Evolutionary conservation across 2,329 filamentous ascomycete genomes (phyloP).

Genomic region (Geosmithia morbida): DNA sequence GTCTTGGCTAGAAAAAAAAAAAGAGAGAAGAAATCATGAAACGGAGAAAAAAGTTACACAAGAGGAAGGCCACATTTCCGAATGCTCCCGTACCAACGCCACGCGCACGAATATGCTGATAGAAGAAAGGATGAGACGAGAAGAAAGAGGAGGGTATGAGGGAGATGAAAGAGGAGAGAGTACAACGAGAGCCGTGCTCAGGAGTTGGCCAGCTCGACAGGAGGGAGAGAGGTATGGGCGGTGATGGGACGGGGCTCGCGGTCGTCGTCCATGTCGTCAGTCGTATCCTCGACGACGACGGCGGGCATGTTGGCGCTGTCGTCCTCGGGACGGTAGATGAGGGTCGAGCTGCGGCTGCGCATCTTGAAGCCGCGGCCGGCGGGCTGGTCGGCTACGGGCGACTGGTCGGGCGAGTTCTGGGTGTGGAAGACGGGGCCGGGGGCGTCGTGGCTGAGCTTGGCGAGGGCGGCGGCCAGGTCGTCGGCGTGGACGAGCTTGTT

Average conservation of each 20-base stretch:
- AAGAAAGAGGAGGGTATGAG: background rate
- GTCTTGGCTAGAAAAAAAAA: too few relatives aligned
- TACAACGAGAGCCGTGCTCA: background rate
- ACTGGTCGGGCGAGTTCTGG: conserved; percentile 13
- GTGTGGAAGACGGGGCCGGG: conserved; percentile 20
- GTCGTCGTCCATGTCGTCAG: conserved; percentile 33
- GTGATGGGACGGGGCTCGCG: conserved; percentile 31
- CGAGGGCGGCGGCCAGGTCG: conserved; percentile 51
- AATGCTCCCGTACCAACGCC: background rate
- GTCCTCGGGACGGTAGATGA: conserved; percentile 49
- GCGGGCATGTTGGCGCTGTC: conserved; percentile 43
- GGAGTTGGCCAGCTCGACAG: conserved; percentile 48
- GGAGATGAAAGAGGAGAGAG: background rate
- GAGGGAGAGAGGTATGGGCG: conserved; percentile 47
- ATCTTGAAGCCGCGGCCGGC: conserved; percentile 10
- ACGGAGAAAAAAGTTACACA: background rate
- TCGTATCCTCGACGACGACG: conserved; percentile 55
- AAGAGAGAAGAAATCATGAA: background rate
- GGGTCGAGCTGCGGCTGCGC: conserved; percentile 47
- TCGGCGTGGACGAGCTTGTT: conserved; percentile 58
- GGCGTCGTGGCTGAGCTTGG: conserved; percentile 39
- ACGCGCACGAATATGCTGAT: background rate
- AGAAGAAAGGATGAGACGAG: background rate
- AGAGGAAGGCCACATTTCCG: background rate
- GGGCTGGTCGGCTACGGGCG: conserved; percentile 13